Base-by-base conservation (phyloP, 495 filamentous ascomycete species). In the Xylaria flabelliformis region DNA sequence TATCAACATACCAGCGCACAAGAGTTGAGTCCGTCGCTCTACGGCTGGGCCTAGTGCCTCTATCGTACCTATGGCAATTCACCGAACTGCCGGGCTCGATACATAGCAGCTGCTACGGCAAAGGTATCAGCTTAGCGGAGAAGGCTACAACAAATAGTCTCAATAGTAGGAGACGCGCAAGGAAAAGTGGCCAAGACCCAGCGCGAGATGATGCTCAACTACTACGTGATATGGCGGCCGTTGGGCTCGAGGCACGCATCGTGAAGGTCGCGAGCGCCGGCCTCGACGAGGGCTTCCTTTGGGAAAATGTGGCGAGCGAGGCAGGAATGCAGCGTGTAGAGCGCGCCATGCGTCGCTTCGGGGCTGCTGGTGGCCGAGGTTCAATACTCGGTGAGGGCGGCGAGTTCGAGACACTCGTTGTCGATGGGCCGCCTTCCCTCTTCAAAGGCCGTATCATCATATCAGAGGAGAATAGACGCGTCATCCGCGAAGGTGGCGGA, bases 241-340 rank as follows among this genome's bases (percentile, higher is more conserved):
- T 88, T 4, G 91, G 92, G 8, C 86, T 96, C 50, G 94, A 97
- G 74, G 91, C 94, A 7, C 85, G 94, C 68, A 92, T 98, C 72
- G 90, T 99, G 81, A 99, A 99, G 80, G 93, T 97, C 59, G 94
- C 97, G 46, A 95, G 92, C 53, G 94, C 93, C 17, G 96, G 96
- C 1, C 82, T 99, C 72, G 92, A 94, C 76, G 92, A 93, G 69
- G 85, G 81, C 48, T 91, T 93, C 75, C 82, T 99, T 12, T 97
- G 96, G 95, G 88, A 86, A 75, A 91, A 97, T 83, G 91, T 98
- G 39, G 82, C 86, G 5, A 88, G 86, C 73, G 72, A 80, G 1
- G 74, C 62, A 36, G 82, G 88, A 9, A 83, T 90, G 72, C 81
- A 77, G 58, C 84, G 85, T 64, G 75, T 97, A 39, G 83, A 84